phyloP scores from a whole-genome alignment of 768 basidiomycete genomes.

The Suillus clintonianus region DNA sequence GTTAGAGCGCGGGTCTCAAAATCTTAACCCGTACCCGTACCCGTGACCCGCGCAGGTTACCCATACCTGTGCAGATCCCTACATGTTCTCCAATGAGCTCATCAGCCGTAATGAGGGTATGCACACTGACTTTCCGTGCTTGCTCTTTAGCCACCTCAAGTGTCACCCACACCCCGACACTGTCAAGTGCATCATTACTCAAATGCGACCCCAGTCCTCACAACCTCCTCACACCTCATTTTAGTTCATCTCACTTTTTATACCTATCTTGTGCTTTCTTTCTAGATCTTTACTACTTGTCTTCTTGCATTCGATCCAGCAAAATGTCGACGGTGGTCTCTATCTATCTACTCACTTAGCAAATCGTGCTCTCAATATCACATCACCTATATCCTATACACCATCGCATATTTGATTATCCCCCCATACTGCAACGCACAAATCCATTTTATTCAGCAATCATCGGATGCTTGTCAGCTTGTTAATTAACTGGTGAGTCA shows the following conservation, averaged over 20 bases:
- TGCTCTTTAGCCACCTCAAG: conserved; percentile 82
- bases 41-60: too few species aligned
- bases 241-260: conserved; percentile 46
- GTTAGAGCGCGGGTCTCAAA: too few species aligned
- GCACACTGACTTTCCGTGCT: conserved; percentile 95
- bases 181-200: conserved; percentile 67
- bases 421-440: conserved; percentile 40
- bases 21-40: too few species aligned
- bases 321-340: conserved; percentile 37
- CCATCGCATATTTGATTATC: conserved; percentile 51
- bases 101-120: conserved; percentile 96
- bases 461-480: conserved; percentile 40
- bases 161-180: conserved; percentile 81
- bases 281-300: conserved; percentile 52
- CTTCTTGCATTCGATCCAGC: conserved; percentile 33
- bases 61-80: too few species aligned
- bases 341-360: conserved; percentile 42
- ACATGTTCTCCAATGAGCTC: conserved; percentile 94
- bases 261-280: conserved; percentile 48
- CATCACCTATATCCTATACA: conserved; percentile 36
- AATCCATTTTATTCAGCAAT: conserved; percentile 50
- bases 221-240: conserved; percentile 56
- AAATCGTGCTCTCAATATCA: conserved; percentile 35
- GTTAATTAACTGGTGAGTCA: conserved; percentile 49
- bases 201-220: conserved; percentile 55